A percentile compares a stretch with the other conserved stretches of the same genome.
Evolutionary conservation across 2,329 filamentous ascomycete species (phyloP).

Genomic region (Herpotrichia juniperi): DNA sequence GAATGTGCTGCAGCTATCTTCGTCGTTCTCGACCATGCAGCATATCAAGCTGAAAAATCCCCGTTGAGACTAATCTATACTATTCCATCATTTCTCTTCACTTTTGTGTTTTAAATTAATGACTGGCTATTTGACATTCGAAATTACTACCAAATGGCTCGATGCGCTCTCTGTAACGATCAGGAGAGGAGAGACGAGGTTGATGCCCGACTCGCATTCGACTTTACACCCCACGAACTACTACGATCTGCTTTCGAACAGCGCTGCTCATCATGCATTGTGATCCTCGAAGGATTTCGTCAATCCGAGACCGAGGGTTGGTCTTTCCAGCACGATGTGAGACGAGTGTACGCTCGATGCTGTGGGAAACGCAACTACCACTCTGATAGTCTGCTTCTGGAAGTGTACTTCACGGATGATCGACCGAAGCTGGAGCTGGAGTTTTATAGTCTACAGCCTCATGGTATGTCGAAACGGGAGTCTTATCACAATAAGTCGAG

Average conservation of each 20-base stretch:
- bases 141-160: constrained; percentile 2
- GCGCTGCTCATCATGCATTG: constrained; percentile 16
- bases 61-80: not conserved
- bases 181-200: constrained; percentile 9
- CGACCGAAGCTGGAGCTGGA: constrained; percentile 22
- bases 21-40: not conserved
- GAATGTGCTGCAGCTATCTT: not conserved
- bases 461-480: not conserved
- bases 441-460: constrained; percentile 15
- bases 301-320: constrained; percentile 13
- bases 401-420: constrained; percentile 19
- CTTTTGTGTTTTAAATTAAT: not conserved
- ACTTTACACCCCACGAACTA: constrained; percentile 10
- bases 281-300: constrained; percentile 21
- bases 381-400: constrained; percentile 13
- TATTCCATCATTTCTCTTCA: not conserved
- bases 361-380: constrained; percentile 1
- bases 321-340: constrained; percentile 14
- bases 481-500: constrained; percentile 8
- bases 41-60: not conserved
- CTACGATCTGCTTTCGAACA: constrained; percentile 8
- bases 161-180: constrained; percentile 16
- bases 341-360: constrained; percentile 15
- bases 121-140: not conserved
- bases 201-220: constrained; percentile 15